These are phyloP conservation scores for Dendrobium officinale DNA, from an alignment of 106 monocot genomes.

Conservation along the genomic window DNA sequence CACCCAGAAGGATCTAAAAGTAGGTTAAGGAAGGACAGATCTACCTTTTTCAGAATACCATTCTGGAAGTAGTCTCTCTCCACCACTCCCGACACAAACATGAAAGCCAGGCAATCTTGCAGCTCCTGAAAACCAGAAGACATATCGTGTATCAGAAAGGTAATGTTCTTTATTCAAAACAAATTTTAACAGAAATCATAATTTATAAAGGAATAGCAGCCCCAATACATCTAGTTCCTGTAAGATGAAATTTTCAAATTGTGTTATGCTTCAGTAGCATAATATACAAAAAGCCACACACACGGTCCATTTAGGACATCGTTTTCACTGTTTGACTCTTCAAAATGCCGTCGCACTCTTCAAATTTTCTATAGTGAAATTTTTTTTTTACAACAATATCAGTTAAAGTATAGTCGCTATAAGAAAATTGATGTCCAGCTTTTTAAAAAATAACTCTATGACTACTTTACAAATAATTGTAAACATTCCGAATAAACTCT, in stretches of 20 bases:
- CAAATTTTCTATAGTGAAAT: too few species aligned
- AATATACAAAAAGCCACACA: not conserved
- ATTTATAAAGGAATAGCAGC: not conserved
- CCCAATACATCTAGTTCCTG: not conserved
- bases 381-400: too few species aligned
- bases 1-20: not conserved
- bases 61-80: constrained; percentile 78
- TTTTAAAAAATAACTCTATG: too few species aligned
- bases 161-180: not conserved
- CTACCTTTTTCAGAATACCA: constrained; percentile 77
- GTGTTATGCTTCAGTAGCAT: not conserved
- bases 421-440: too few species aligned
- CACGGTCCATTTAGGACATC: too few species aligned
- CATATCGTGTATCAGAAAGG: not conserved
- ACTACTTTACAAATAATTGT: too few species aligned
- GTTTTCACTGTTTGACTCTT: too few species aligned
- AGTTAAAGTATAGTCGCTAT: too few species aligned
- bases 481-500: too few species aligned
- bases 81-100: constrained; percentile 87
- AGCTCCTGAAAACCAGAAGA: constrained; percentile 28
- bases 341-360: too few species aligned
- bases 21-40: not conserved
- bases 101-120: constrained; percentile 92
- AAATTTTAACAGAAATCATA: not conserved
- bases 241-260: not conserved